Conservation (phyloP, 176 grass and related monocot species). For the Oryza australiensis region DNA sequence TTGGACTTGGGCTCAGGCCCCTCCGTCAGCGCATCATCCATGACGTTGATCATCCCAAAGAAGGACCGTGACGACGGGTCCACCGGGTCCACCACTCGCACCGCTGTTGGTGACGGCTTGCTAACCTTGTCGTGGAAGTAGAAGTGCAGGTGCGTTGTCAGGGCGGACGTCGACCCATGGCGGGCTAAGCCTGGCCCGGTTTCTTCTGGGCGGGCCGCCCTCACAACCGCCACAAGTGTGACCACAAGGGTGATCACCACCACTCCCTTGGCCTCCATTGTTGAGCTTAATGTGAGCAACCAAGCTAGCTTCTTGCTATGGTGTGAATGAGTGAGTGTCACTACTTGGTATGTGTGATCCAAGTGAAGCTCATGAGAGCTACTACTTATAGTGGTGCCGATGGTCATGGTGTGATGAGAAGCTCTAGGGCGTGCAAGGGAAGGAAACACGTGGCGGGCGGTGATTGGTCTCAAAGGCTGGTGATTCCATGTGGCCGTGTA, state of each 20-base stretch:
- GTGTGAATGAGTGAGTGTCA: neutral
- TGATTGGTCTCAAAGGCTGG: neutral
- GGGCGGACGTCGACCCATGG: neutral
- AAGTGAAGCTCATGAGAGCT: neutral
- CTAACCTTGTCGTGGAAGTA: conserved; percentile 84
- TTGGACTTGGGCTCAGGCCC: conserved; percentile 41
- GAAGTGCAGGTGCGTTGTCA: conserved; percentile 71
- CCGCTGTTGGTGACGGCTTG: conserved; percentile 49
- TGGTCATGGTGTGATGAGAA: neutral
- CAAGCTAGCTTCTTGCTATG: neutral
- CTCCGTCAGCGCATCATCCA: conserved; percentile 71
- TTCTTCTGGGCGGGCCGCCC: neutral
- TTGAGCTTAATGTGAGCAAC: neutral
- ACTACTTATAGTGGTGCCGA: neutral
- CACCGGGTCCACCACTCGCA: conserved; percentile 33
- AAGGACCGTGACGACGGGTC: neutral
- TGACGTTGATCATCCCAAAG: conserved; percentile 58
- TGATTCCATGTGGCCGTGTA: neutral
- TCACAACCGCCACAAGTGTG: neutral
- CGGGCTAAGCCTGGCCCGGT: neutral
- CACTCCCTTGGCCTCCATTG: conserved; percentile 9
- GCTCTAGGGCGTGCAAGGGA: neutral
- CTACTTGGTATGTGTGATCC: neutral
- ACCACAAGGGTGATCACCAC: neutral
- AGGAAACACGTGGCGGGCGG: neutral